Conservation (phyloP, 2,329 filamentous ascomycete genomes). For the Ophiostoma himal-ulmi region DNA sequence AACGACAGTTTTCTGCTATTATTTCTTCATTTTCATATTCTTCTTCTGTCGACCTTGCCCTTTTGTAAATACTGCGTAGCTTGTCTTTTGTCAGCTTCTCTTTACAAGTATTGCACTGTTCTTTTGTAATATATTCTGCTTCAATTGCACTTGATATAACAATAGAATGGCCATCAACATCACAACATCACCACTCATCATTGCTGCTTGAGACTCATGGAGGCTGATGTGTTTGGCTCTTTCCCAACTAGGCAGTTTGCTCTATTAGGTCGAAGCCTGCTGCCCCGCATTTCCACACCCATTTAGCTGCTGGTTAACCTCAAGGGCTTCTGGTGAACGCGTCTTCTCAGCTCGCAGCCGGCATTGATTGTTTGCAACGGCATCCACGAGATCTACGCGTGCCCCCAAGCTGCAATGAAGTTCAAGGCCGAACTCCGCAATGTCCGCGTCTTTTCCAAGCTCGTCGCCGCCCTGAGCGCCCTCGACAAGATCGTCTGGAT, state of each 20-base stretch:
- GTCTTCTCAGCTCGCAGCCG: not conserved
- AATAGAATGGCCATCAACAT: too few relatives aligned
- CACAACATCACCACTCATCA: too few relatives aligned
- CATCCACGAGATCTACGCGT: not conserved
- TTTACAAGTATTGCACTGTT: too few relatives aligned
- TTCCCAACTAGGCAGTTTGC: conserved; percentile 23
- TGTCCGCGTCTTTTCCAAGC: conserved; percentile 54
- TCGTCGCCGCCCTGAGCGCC: conserved; percentile 58
- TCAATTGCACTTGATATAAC: too few relatives aligned
- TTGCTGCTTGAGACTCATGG: not conserved
- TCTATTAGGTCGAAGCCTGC: not conserved
- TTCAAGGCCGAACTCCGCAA: conserved; percentile 56
- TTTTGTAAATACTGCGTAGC: too few relatives aligned
- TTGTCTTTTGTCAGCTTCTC: too few relatives aligned
- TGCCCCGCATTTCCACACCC: conserved; percentile 17
- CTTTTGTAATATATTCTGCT: too few relatives aligned
- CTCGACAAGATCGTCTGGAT: conserved; percentile 85
- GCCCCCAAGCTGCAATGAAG: conserved; percentile 20
- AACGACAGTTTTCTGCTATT: too few relatives aligned
- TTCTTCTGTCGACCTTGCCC: too few relatives aligned
- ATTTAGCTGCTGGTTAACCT: conserved; percentile 11
- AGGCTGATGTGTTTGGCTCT: not conserved
- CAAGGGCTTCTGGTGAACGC: not conserved
- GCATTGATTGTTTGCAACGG: not conserved
- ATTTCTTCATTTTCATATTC: too few relatives aligned